Evolutionary conservation across 2,329 filamentous ascomycete genomes (phyloP).

Genomic region (Ceratocystis papillata): DNA sequence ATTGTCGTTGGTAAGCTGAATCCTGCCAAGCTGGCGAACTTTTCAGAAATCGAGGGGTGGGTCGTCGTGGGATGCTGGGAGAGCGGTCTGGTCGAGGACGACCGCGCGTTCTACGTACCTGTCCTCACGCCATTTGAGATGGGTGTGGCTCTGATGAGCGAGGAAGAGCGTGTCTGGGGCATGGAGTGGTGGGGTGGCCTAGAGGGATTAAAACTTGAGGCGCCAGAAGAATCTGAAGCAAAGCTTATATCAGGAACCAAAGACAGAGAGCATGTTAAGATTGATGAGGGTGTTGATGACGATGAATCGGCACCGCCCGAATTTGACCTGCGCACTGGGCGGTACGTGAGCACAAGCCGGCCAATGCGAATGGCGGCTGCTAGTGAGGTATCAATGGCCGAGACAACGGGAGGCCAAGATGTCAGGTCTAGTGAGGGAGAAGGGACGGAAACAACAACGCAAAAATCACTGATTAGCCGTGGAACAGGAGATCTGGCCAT

Average conservation of each 20-base stretch:
- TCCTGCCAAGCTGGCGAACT: constrained; percentile 90
- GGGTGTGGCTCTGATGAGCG: constrained; percentile 61
- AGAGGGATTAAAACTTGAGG: constrained; percentile 43
- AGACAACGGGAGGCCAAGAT: constrained; percentile 26
- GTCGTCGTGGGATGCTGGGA: constrained; percentile 98
- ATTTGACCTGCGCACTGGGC: constrained; percentile 83
- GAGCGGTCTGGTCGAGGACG: constrained; percentile 79
- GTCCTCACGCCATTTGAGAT: constrained; percentile 95
- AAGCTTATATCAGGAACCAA: constrained; percentile 26
- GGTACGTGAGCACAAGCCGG: constrained; percentile 65
- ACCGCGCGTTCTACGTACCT: constrained; percentile 69
- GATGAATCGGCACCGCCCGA: constrained; percentile 73
- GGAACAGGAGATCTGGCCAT: constrained; percentile 57
- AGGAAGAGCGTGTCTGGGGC: constrained; percentile 71
- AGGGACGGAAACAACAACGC: constrained; percentile 24
- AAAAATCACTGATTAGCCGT: constrained; percentile 46
- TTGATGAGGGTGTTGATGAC: constrained; percentile 42
- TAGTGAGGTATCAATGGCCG: constrained; percentile 24
- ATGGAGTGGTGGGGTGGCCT: constrained; percentile 85
- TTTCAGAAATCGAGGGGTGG: constrained; percentile 90
- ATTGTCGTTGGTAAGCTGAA: constrained; percentile 96
- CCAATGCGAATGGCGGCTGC: constrained; percentile 47
- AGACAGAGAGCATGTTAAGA: constrained; percentile 28
- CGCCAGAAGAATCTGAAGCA: constrained; percentile 24
- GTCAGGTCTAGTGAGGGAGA: constrained; percentile 17